Conservation (phyloP, 139 green algal genomes). For the Trebouxia sp. region DNA sequence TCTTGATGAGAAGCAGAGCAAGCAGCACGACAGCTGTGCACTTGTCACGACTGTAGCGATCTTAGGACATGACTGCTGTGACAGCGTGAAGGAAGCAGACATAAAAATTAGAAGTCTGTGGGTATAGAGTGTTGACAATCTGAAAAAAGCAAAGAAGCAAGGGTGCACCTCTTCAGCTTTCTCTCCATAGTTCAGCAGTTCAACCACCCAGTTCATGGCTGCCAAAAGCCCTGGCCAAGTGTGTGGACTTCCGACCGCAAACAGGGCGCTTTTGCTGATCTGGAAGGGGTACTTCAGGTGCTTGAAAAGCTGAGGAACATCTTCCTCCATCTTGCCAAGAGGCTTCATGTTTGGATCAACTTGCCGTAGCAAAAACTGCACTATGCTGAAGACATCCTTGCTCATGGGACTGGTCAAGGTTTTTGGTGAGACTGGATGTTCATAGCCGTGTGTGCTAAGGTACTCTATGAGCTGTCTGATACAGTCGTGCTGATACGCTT, state of each 20-base stretch:
- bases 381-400: slow-evolving; percentile 91
- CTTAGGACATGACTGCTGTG: no score
- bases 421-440: slow-evolving; percentile 79
- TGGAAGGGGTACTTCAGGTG: slow-evolving; percentile 91
- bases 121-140: neutral
- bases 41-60: no score
- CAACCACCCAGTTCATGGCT: slow-evolving; percentile 87
- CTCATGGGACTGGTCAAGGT: slow-evolving; percentile 79
- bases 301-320: slow-evolving; percentile 91
- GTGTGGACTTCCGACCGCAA: slow-evolving; percentile 88
- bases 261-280: slow-evolving; percentile 88
- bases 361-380: slow-evolving; percentile 43
- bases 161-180: slow-evolving; percentile 38
- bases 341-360: slow-evolving; percentile 78
- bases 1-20: no score
- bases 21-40: no score
- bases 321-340: slow-evolving; percentile 83
- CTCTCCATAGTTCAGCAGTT: slow-evolving; percentile 90
- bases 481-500: slow-evolving; percentile 73
- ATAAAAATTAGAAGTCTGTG: no score
- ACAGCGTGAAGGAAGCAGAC: no score
- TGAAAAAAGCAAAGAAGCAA: neutral
- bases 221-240: slow-evolving; percentile 89
- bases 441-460: slow-evolving; percentile 80
- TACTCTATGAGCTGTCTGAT: slow-evolving; percentile 81